Conservation (phyloP, 2,329 filamentous ascomycete genomes). For the Aurifilum marmelostoma region DNA sequence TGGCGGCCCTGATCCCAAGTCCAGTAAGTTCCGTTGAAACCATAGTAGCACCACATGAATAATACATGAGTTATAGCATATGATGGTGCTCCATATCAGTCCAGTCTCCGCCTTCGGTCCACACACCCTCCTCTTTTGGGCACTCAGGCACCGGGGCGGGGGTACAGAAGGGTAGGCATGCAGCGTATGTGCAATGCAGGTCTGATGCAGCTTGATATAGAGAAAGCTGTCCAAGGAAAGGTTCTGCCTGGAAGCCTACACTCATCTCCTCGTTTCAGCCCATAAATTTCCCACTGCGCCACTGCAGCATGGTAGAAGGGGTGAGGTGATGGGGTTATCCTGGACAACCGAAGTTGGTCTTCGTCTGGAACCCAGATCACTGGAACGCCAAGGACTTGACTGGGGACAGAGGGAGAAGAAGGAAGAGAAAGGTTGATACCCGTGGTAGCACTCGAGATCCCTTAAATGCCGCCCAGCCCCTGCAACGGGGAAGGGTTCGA, state of each 20-base stretch:
- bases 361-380: not conserved
- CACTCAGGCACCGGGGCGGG: not conserved
- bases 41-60: not conserved
- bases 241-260: not conserved
- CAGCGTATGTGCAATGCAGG: not conserved
- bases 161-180: not conserved
- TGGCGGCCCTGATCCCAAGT: not conserved
- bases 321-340: slow-evolving; percentile 1
- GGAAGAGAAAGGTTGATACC: not conserved
- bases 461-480: not conserved
- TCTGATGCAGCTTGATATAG: slow-evolving; percentile 6
- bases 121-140: not conserved
- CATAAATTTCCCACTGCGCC: not conserved
- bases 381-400: not conserved
- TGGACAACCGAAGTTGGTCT: not conserved
- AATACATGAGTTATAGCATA: not conserved
- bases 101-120: not conserved
- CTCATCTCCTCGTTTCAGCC: slow-evolving; percentile 2
- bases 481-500: not conserved
- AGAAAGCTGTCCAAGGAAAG: not conserved
- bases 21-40: not conserved
- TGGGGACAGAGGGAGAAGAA: not conserved
- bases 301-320: not conserved
- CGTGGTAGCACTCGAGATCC: not conserved
- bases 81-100: not conserved